Evolutionary conservation across 2,329 filamentous ascomycete species (phyloP).

Genomic region (Aspergillus sp.): DNA sequence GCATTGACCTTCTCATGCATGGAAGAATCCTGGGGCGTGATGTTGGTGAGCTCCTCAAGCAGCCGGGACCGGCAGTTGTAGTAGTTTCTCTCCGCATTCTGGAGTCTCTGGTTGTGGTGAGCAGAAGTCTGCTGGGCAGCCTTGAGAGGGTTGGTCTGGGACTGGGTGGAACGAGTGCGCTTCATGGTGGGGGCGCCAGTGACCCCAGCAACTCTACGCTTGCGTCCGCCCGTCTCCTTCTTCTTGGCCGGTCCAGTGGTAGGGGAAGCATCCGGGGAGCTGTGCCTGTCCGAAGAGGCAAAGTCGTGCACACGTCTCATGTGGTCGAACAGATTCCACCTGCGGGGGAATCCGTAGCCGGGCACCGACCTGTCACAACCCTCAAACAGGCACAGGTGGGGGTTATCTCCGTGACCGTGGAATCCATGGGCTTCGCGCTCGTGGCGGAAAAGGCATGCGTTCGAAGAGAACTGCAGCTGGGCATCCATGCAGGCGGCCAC

Average conservation of each 20-base stretch:
- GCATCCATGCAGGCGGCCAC: slow-evolving; percentile 77
- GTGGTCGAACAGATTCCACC: slow-evolving; percentile 95
- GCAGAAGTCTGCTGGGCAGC: slow-evolving; percentile 34
- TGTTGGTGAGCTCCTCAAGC: slow-evolving; percentile 42
- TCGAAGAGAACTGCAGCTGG: slow-evolving; percentile 91
- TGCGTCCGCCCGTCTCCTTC: slow-evolving; percentile 43
- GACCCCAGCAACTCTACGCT: slow-evolving; percentile 42
- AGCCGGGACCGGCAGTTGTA: slow-evolving; percentile 44
- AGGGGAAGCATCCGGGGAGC: slow-evolving; percentile 45
- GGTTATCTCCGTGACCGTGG: slow-evolving; percentile 91
- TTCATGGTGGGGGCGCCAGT: slow-evolving; percentile 45
- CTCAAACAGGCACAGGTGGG: slow-evolving; percentile 82
- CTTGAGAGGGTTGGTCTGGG: slow-evolving; percentile 39
- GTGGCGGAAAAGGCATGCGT: slow-evolving; percentile 89
- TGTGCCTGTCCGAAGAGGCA: slow-evolving; percentile 46
- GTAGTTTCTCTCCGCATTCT: slow-evolving; percentile 46
- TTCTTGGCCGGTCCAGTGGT: slow-evolving; percentile 38
- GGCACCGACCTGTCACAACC: slow-evolving; percentile 81
- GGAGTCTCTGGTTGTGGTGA: slow-evolving; percentile 43
- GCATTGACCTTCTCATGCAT: slow-evolving; percentile 49
- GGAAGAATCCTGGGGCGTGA: slow-evolving; percentile 43
- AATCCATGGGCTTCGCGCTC: slow-evolving; percentile 95
- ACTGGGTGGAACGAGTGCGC: slow-evolving; percentile 43
- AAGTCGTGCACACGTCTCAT: slow-evolving; percentile 89
- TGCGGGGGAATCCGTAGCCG: slow-evolving; percentile 88